Evolutionary conservation across 2,329 filamentous ascomycete species (phyloP).

Genomic region (Exophiala sideris): DNA sequence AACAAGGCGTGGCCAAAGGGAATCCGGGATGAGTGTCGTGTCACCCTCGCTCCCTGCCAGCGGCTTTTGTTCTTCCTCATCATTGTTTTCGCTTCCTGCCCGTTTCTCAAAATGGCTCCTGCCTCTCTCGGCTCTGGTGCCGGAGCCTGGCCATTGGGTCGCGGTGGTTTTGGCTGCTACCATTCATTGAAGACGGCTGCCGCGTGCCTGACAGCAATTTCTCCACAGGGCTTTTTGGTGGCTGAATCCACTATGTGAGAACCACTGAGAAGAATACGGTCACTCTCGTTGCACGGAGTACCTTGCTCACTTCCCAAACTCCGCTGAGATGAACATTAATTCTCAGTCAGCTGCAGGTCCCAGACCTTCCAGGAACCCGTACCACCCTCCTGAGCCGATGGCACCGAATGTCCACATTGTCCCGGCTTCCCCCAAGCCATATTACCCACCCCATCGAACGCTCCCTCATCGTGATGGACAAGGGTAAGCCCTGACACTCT

Average conservation of each 20-base stretch:
- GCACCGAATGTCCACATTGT: constrained; percentile 4
- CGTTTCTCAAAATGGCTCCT: neutral
- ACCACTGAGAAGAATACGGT: constrained; percentile 7
- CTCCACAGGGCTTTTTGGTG: neutral
- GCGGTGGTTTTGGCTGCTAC: neutral
- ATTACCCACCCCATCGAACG: constrained; percentile 14
- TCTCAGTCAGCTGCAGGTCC: constrained; percentile 16
- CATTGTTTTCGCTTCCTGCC: neutral
- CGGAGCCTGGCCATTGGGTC: neutral
- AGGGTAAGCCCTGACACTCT: constrained; percentile 21
- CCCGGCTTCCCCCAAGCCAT: constrained; percentile 12
- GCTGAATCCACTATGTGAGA: neutral
- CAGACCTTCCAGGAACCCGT: constrained; percentile 15
- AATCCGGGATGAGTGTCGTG: constrained; percentile 3
- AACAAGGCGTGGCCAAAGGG: constrained; percentile 11
- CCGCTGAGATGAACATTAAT: constrained; percentile 8
- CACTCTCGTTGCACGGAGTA: constrained; percentile 11
- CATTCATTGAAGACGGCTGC: neutral
- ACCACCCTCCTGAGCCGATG: constrained; percentile 2
- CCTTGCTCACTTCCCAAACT: constrained; percentile 11
- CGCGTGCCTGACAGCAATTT: neutral
- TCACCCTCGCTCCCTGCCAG: constrained; percentile 4
- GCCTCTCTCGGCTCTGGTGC: neutral
- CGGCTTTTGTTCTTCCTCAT: too few species aligned
- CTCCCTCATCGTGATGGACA: constrained; percentile 8